Base-by-base conservation (phyloP, 352 stramenopile genomes). In the Aphanomyces astaci region DNA sequence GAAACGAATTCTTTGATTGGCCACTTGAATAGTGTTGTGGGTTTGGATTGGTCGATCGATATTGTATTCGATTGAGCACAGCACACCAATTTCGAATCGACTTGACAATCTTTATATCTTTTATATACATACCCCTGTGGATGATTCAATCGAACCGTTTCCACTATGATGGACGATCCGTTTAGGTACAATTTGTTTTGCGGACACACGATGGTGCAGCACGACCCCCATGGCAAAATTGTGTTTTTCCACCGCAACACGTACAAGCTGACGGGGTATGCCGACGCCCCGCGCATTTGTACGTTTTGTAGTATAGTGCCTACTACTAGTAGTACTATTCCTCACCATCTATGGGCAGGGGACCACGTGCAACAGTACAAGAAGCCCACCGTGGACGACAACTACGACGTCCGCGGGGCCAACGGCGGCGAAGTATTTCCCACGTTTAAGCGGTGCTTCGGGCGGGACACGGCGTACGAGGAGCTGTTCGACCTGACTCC, bases 371-470 rank as follows among this genome's bases (percentile, higher is more conserved):
- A 68, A 27, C 62, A 68, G 39, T 68, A 36, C 36, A 51, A 52
- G 33, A 24, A 59, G 30, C 4, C 62, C 4, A 27, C 17, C 17
- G 62, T 52, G 7, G 43, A 59, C 36, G 71, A 76, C 0, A 72
- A 70, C 36, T 88, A 88, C 59, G 72, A 81, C 71, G 78, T 86
- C 40, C 79, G 79, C 45, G 81, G 81, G 1, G 81, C 79, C 11
- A 87, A 88, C 32, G 81, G 80, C 33, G 79, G 78, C 62, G 87
- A 89, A 57, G 74, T 86, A 0, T 89, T 87, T 60, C 78, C 79
- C 27, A 74, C 85, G 66, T 89, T 88, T 55, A 82, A 82, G 56
- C 75, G 80, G 0, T 89, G 79, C 54, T 89, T 88, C 60, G 81
- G 81, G 36, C 87, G 87, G 66, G 79, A 87, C 59, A 77, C 85